Conservation (phyloP, 139 green algal species). For the Closterium sp. region DNA sequence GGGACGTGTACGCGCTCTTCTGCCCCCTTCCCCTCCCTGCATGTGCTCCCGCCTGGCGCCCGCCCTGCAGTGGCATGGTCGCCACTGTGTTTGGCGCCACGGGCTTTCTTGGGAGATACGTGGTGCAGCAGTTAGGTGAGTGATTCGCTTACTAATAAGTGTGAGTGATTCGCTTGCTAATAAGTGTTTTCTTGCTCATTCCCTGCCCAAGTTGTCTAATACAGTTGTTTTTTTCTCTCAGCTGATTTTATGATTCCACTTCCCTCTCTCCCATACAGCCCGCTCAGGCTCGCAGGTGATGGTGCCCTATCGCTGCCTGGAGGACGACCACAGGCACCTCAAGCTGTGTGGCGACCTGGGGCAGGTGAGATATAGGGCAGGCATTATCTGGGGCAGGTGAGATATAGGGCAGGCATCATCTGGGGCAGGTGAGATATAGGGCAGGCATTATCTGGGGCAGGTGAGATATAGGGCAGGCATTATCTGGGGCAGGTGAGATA, state of each 20-base stretch:
- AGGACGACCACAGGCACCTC: slow-evolving; percentile 83
- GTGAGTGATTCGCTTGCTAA: no score
- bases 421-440: neutral
- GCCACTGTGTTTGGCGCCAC: slow-evolving; percentile 91
- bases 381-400: neutral
- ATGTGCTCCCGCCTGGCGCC: no score
- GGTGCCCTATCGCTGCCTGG: slow-evolving; percentile 80
- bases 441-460: no score
- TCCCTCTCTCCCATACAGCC: neutral
- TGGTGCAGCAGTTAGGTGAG: slow-evolving; percentile 78
- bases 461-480: no score
- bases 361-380: slow-evolving; percentile 49
- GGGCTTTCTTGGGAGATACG: slow-evolving; percentile 92
- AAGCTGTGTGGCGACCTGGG: slow-evolving; percentile 95
- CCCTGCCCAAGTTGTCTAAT: no score
- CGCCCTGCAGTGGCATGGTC: slow-evolving; percentile 68
- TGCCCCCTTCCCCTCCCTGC: no score
- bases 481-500: no score
- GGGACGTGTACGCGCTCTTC: no score
- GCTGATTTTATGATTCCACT: no score
- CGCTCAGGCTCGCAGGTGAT: slow-evolving; percentile 67
- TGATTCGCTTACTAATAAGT: no score
- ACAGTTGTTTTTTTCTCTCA: no score
- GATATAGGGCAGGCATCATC: neutral
- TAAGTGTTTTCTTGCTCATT: no score